Conservation (phyloP, 176 grass and related monocot genomes). For the Hordeum marinum region DNA sequence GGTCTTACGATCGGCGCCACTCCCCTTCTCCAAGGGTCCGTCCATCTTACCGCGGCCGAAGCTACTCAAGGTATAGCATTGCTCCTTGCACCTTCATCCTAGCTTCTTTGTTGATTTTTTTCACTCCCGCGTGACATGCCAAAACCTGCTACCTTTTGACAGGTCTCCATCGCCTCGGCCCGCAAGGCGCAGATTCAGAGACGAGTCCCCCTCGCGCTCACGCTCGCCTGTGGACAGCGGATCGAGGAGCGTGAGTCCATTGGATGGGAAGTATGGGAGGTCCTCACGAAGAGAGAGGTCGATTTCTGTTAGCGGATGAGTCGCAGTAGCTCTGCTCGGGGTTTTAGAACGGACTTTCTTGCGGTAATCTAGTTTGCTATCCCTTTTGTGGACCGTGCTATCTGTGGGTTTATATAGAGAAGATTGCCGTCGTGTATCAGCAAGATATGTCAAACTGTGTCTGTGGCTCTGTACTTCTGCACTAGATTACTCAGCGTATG, state of each 20-base stretch:
- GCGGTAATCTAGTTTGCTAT: not conserved
- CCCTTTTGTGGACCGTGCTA: not conserved
- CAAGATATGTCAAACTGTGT: not conserved
- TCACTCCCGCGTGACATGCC: not conserved
- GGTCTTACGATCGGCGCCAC: conserved; percentile 33
- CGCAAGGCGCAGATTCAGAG: conserved; percentile 19
- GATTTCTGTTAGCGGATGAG: conserved; percentile 36
- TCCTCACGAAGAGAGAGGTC: conserved; percentile 30
- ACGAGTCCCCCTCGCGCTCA: conserved; percentile 28
- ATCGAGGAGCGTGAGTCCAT: conserved; percentile 45
- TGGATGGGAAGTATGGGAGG: not conserved
- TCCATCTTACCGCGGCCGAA: conserved; percentile 33
- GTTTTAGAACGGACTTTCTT: not conserved
- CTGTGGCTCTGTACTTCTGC: not conserved
- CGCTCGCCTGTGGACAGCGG: conserved; percentile 39
- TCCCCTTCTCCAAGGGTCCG: conserved; percentile 40
- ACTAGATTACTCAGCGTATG: not conserved
- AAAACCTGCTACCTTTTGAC: not conserved
- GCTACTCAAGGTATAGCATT: conserved; percentile 46
- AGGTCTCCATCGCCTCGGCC: conserved; percentile 50
- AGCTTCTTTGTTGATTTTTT: not conserved
- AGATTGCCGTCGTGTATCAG: not conserved
- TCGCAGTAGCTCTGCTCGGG: not conserved
- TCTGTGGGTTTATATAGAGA: not conserved
- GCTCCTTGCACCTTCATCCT: not conserved